These are phyloP conservation scores for Penicillium nordicum DNA, from an alignment of 2,329 filamentous ascomycete species.

Conservation along the genomic window DNA sequence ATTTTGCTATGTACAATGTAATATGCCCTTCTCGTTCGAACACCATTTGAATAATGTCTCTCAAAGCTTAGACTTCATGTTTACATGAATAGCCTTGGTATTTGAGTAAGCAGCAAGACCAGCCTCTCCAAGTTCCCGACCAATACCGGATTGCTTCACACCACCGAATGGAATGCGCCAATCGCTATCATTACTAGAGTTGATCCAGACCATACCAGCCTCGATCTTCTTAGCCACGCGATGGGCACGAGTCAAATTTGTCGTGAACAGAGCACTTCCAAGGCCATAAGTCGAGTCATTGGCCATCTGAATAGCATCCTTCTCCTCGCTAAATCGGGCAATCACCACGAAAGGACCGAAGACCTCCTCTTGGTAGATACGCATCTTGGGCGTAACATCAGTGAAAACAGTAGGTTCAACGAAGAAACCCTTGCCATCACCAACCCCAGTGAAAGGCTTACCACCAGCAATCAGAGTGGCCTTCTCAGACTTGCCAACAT, in stretches of 20 bases:
- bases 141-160: slow-evolving; percentile 55
- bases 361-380: slow-evolving; percentile 41
- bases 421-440: slow-evolving; percentile 32
- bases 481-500: slow-evolving; percentile 36
- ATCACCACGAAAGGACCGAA: slow-evolving; percentile 43
- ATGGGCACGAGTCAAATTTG: slow-evolving; percentile 36
- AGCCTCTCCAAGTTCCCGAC: slow-evolving; percentile 53
- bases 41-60: too few relatives aligned
- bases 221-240: slow-evolving; percentile 39
- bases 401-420: slow-evolving; percentile 33
- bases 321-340: slow-evolving; percentile 35
- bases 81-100: slow-evolving; percentile 33
- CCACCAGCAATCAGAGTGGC: slow-evolving; percentile 34
- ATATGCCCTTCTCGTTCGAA: background rate
- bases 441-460: slow-evolving; percentile 24
- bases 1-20: slow-evolving; percentile 2
- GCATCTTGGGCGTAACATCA: slow-evolving; percentile 32
- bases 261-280: slow-evolving; percentile 40
- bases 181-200: slow-evolving; percentile 39
- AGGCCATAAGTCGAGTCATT: slow-evolving; percentile 42
- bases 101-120: slow-evolving; percentile 50
- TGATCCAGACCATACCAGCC: slow-evolving; percentile 43
- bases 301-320: slow-evolving; percentile 35
- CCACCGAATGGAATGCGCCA: slow-evolving; percentile 39
- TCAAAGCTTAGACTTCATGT: slow-evolving; percentile 33